A percentile compares a stretch with the other conserved stretches of the same genome.
These are phyloP conservation scores for Apiospora aurea DNA, from an alignment of 2,329 filamentous ascomycete species.

Conservation along the genomic window DNA sequence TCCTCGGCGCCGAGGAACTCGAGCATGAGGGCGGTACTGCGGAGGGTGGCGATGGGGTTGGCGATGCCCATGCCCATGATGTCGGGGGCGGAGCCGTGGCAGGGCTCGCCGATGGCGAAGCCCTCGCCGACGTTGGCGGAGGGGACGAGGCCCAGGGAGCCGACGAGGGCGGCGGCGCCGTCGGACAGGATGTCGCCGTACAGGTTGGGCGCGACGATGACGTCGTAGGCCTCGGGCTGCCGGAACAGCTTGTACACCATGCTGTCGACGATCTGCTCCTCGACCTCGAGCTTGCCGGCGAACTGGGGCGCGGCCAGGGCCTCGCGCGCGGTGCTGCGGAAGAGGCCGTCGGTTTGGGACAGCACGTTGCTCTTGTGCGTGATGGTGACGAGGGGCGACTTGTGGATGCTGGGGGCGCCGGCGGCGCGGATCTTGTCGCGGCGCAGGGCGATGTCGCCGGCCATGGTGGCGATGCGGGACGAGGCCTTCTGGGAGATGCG, in stretches of 20 bases:
- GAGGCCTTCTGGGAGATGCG: slow-evolving; percentile 89
- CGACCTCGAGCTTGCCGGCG: slow-evolving; percentile 67
- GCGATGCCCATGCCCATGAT: slow-evolving; percentile 93
- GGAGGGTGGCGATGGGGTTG: slow-evolving; percentile 94
- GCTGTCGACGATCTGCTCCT: slow-evolving; percentile 98
- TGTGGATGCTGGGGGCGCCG: slow-evolving; percentile 66
- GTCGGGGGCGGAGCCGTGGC: slow-evolving; percentile 94
- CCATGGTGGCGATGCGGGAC: slow-evolving; percentile 88
- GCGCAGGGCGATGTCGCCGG: slow-evolving; percentile 90
- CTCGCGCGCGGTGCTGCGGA: slow-evolving; percentile 79
- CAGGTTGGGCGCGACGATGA: slow-evolving; percentile 96
- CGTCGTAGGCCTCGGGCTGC: slow-evolving; percentile 93
- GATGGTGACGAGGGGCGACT: slow-evolving; percentile 82
- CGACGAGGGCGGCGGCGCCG: slow-evolving; percentile 91
- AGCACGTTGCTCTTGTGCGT: slow-evolving; percentile 99
- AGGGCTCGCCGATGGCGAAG: slow-evolving; percentile 97
- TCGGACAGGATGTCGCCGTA: slow-evolving; percentile 98
- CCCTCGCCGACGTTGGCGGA: slow-evolving; percentile 93
- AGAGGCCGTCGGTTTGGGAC: slow-evolving; percentile 94
- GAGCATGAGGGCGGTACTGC: slow-evolving; percentile 92
- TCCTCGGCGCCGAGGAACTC: slow-evolving; percentile 90
- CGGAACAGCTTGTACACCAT: slow-evolving; percentile 99
- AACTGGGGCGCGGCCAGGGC: slow-evolving; percentile 75
- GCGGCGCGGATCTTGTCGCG: slow-evolving; percentile 79
- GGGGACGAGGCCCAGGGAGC: slow-evolving; percentile 89